Base-by-base conservation (phyloP, 306 rosid genomes). In the Herpetospermum pedunculosum region DNA sequence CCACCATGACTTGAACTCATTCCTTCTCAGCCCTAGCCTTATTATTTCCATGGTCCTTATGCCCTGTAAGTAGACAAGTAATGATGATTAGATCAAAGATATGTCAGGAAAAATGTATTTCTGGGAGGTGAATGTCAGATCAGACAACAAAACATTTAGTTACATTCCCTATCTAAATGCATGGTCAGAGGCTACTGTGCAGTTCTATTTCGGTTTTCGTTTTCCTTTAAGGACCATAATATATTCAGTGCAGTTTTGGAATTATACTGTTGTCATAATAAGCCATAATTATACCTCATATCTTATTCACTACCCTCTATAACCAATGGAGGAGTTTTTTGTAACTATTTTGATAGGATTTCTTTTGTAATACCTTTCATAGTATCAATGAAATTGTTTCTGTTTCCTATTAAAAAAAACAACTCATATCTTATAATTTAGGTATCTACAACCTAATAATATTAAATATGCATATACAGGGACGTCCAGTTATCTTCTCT, bases 401-500 rank as follows among this genome's bases (percentile, higher is more conserved):
- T n/a, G n/a, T n/a, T n/a, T n/a, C n/a, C n/a, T n/a, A n/a, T n/a
- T n/a, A n/a, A n/a, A n/a, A n/a, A n/a, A n/a, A n/a, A n/a, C n/a
- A n/a, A n/a, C n/a, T n/a, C 30, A 35, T 64, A 64, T 23, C 25
- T 15, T 19, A 63, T 21, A 59, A 69, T 26, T 37, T 21, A 28
- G 25, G 25, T 1, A 14, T 46, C 38, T 26, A 8, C 54, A 46
- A 28, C 58, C 40, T 44, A 25, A 50, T 48, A 0, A 53, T 14
- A 21, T 73, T 59, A 18, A 13, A 37, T 55, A 4, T 53, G 49
- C 50, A 48, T 74, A 21, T 82, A 81, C 89, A 91, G 95, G 54
- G 62, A 79, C 73, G 75, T 64, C 68, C 79, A 70, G 35, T 79
- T 78, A 49, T 48, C 47, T 64, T 72, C 90, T 55, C 58, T 79